Evolutionary conservation across 2,329 filamentous ascomycete species (phyloP), one percentile per base, ranked within the genome.

Genomic region (Penicillium verrucosum): DNA sequence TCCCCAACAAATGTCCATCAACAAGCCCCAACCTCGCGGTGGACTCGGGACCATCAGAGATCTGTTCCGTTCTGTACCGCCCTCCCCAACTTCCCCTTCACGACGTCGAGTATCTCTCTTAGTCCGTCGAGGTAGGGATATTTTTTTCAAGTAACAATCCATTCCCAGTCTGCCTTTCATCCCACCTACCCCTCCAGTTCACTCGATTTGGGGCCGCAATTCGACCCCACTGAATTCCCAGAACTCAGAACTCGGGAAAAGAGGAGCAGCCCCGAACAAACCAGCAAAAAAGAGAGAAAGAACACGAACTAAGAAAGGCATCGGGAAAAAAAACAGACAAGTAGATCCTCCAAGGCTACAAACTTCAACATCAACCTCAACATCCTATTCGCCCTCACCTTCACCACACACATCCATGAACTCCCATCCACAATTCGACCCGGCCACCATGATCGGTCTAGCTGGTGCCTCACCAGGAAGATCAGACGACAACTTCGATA

Each of bases 401-500:
- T 54, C 49, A 27, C 49, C 9, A 32, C 37, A 30, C 61, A 53
- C 58, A 51, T 48, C 53, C 48, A 73, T 73, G 71, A 66, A 66
- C 59, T 66, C 65, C 30, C 64, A 65, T 44, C 64, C 63, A 14
- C 72, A 70, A 38, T 71, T 75, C 62, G 70, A 76, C 48, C 69
- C 73, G 52, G 66, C 69, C 53, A 69, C 70, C 25, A 74, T 75
- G 71, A 67, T 73, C 53, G 74, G 70, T 32, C 56, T 75, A 48
- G 65, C 68, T 49, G 71, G 73, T 49, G 66, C 70, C 46, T 71
- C 74, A 7, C 71, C 72, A 23, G 70, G 65, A 23, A 57, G 73
- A 44, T 71, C 73, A 56, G 75, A 78, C 57, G 73, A 78, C 53
- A 77, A 80, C 60, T 85, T 78, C 59, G 77, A 79, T 73, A 89